phyloP scores from a whole-genome alignment of 2,329 filamentous ascomycete species.

The Trichoderma aggressivum region DNA sequence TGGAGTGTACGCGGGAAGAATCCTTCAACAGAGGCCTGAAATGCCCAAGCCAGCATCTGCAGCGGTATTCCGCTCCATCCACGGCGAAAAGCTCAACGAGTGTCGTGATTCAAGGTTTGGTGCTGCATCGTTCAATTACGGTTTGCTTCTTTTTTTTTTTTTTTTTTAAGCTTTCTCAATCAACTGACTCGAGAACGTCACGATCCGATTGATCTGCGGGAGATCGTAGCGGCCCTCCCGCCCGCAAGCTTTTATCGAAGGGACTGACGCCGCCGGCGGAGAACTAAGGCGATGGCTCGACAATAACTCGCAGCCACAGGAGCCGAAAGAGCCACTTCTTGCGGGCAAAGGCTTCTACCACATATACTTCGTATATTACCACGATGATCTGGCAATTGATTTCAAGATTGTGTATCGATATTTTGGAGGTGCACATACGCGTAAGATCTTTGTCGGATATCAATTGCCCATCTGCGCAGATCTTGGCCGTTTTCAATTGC shows the following conservation, averaged over 20 bases:
- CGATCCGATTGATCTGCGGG: slow-evolving; percentile 9
- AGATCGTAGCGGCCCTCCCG: slow-evolving; percentile 12
- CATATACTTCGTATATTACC: neutral
- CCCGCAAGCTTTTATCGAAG: neutral
- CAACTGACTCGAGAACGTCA: neutral
- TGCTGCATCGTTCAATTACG: neutral
- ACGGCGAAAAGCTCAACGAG: neutral
- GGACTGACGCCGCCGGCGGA: neutral
- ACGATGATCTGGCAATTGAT: neutral
- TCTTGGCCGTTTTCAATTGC: neutral
- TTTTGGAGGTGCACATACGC: neutral
- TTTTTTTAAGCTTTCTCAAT: neutral
- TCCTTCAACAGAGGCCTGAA: neutral
- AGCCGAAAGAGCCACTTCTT: neutral
- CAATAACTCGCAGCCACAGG: neutral
- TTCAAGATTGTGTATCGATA: neutral
- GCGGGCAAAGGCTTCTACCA: neutral
- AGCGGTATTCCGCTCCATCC: neutral
- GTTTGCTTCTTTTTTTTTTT: neutral
- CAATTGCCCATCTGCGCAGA: neutral
- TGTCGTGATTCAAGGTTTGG: neutral
- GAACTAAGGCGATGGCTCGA: neutral
- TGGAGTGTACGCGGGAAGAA: neutral
- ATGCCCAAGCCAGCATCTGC: neutral
- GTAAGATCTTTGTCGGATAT: neutral